These are phyloP conservation scores for Colletotrichum eleusines DNA, from an alignment of 2,329 filamentous ascomycete species.

Conservation along the genomic window DNA sequence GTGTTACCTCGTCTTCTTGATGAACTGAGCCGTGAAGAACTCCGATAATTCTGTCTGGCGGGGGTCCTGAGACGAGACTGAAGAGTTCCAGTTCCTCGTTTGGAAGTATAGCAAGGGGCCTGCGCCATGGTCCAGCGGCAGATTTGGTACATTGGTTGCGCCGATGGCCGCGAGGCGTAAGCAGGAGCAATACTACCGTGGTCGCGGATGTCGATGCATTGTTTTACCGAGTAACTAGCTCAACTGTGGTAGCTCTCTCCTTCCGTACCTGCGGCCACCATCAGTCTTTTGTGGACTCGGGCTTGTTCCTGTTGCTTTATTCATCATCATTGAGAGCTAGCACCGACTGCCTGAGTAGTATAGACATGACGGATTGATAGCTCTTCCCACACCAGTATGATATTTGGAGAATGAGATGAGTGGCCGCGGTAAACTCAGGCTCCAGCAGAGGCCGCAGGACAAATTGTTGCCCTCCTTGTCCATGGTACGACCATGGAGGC, in stretches of 20 bases:
- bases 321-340: constrained; percentile 40
- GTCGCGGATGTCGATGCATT: constrained; percentile 9
- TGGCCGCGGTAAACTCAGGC: fast-evolving
- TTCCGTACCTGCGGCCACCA: background rate
- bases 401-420: background rate
- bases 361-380: constrained; percentile 5
- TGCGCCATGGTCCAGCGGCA: constrained; percentile 53
- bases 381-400: constrained; percentile 35
- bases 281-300: constrained; percentile 37
- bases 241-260: constrained; percentile 26
- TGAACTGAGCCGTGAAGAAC: constrained; percentile 44
- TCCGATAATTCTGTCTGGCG: constrained; percentile 51
- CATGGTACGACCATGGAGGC: constrained; percentile 36
- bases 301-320: constrained; percentile 44
- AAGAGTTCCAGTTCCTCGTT: constrained; percentile 53
- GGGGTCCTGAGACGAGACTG: constrained; percentile 53
- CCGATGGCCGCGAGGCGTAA: constrained; percentile 45
- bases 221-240: constrained; percentile 40
- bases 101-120: constrained; percentile 49
- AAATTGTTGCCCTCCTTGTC: constrained; percentile 45
- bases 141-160: constrained; percentile 43
- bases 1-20: background rate
- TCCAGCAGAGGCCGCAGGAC: constrained; percentile 43
- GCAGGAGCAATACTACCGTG: constrained; percentile 42
- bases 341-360: no score